phyloP scores from a whole-genome alignment of 257 asterid species.

The Solanum lignicaule region DNA sequence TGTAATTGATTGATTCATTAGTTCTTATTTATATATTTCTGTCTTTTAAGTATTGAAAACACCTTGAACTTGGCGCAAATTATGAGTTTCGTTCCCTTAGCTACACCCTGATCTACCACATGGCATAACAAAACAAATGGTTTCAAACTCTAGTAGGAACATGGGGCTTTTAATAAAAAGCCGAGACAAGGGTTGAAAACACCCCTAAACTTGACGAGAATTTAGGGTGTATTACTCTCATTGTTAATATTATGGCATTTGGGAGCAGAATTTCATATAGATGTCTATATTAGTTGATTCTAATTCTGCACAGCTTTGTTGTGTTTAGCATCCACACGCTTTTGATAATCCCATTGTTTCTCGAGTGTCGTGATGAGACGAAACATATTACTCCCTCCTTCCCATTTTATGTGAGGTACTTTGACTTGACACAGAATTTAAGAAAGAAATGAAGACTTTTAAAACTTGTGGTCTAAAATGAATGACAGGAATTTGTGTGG shows the following conservation, averaged over 20 bases:
- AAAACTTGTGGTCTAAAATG: too few relatives aligned
- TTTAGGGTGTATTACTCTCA: neutral
- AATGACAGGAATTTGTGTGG: too few relatives aligned
- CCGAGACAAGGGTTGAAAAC: fast-evolving
- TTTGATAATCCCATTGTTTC: neutral
- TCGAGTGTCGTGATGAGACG: neutral
- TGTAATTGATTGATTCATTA: neutral
- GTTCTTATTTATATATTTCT: neutral
- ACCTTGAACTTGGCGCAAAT: too few relatives aligned
- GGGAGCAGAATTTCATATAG: neutral
- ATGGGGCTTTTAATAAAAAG: too few relatives aligned
- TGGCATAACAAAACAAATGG: neutral
- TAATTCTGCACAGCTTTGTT: neutral
- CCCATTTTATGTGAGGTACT: too few relatives aligned
- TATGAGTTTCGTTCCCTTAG: neutral
- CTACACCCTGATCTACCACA: neutral
- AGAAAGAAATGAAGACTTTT: too few relatives aligned
- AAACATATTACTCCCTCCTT: too few relatives aligned
- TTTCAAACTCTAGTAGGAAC: neutral
- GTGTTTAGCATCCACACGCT: neutral
- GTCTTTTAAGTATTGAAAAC: neutral
- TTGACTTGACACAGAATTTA: too few relatives aligned
- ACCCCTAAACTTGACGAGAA: neutral
- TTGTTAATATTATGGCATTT: neutral
- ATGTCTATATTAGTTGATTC: neutral